These are phyloP conservation scores for Fomitopsis pulvina DNA, from an alignment of 768 basidiomycete genomes.

Conservation along the genomic window DNA sequence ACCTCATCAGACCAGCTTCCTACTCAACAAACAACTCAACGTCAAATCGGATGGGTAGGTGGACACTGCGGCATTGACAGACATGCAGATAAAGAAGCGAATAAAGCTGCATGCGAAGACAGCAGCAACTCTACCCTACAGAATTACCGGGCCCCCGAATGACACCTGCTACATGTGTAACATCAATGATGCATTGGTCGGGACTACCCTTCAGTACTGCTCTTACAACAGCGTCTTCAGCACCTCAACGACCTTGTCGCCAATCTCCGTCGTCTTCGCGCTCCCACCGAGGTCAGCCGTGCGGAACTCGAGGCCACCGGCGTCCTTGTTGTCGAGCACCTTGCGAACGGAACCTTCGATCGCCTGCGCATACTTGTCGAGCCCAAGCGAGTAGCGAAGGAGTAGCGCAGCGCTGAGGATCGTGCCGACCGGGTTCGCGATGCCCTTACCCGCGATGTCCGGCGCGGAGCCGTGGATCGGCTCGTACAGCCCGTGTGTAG, in stretches of 20 bases:
- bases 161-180: too few species aligned
- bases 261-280: slow-evolving; percentile 69
- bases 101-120: too few species aligned
- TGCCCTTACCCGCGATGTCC: slow-evolving; percentile 84
- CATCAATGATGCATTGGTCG: too few species aligned
- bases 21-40: too few species aligned
- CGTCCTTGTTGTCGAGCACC: slow-evolving; percentile 64
- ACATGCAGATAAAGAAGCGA: too few species aligned
- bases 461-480: slow-evolving; percentile 98
- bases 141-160: too few species aligned
- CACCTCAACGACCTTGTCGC: slow-evolving; percentile 74
- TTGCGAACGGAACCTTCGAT: slow-evolving; percentile 90
- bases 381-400: slow-evolving; percentile 91
- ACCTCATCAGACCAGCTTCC: too few species aligned
- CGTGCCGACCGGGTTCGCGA: slow-evolving; percentile 93
- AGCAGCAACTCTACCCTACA: too few species aligned
- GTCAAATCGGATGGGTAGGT: too few species aligned
- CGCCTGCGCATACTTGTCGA: slow-evolving; percentile 75
- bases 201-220: too few species aligned
- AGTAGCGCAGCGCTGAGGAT: slow-evolving; percentile 96
- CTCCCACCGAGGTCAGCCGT: slow-evolving; percentile 87
- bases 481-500: slow-evolving; percentile 88
- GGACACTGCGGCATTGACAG: too few species aligned
- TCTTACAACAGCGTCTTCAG: slow-evolving; percentile 54
- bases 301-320: slow-evolving; percentile 72